Conservation (phyloP, 2,329 filamentous ascomycete genomes). For the Chaetomium globosum region DNA sequence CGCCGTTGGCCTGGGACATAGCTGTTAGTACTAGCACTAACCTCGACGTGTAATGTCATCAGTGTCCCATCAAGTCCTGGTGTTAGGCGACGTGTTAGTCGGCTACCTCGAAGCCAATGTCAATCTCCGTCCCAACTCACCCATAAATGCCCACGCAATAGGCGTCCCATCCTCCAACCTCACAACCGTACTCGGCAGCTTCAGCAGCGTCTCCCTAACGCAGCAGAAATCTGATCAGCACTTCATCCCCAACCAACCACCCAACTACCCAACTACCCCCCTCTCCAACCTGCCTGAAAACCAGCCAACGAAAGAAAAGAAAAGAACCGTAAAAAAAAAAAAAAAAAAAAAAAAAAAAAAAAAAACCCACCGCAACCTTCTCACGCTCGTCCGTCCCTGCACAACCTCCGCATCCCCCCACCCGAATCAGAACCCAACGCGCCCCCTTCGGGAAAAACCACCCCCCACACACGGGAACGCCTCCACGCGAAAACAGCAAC, state of each 20-base stretch:
- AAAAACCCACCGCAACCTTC: slow-evolving; percentile 53
- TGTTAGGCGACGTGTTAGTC: neutral
- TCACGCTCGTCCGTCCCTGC: slow-evolving; percentile 57
- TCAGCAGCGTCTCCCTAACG: slow-evolving; percentile 44
- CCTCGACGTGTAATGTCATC: slow-evolving; percentile 38
- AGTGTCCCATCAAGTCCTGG: slow-evolving; percentile 36
- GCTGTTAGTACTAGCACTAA: slow-evolving; percentile 13
- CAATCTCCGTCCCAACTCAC: slow-evolving; percentile 36
- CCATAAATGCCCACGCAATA: slow-evolving; percentile 67
- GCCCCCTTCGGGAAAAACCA: slow-evolving; percentile 50
- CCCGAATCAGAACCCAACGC: slow-evolving; percentile 58
- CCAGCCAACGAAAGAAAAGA: neutral
- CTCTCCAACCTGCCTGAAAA: neutral
- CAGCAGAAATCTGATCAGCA: neutral
- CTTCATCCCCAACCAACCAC: too few species aligned
- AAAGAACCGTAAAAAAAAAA: too few species aligned
- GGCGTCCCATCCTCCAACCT: slow-evolving; percentile 51
- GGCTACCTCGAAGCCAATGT: neutral
- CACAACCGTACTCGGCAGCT: slow-evolving; percentile 53
- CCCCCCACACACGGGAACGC: slow-evolving; percentile 40
- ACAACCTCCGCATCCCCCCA: slow-evolving; percentile 60
- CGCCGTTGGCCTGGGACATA: slow-evolving; percentile 40
- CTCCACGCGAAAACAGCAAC: slow-evolving; percentile 58
- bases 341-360: neutral
- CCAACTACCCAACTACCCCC: neutral